Base-by-base conservation (phyloP, 371 early-diverging fungal species). In the Apophysomyces variabilis region DNA sequence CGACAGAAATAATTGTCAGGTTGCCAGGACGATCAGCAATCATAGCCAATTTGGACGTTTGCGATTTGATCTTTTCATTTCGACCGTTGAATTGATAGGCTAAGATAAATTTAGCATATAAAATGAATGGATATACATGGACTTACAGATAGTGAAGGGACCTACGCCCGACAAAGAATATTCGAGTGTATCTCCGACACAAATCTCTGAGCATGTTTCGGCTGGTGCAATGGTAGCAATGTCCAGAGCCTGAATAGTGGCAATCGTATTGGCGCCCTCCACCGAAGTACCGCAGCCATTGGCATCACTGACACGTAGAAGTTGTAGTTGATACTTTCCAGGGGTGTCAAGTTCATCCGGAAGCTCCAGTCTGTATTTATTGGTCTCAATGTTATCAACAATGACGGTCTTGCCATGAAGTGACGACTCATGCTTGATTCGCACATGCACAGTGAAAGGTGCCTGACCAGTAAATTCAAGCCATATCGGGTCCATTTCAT, bases 11-110 rank as follows among this genome's bases (percentile, higher is more conserved):
- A 64, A 85, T 79, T 0, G 85, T 83, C 38, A 85, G 58, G 62
- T 85, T 85, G 43, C 85, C 85, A 37, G 85, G 78, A 41, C 79
- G 80, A 61, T 85, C 85, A 16, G 85, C 85, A 57, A 82, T 57
- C 72, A 80, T 71, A 6, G 77, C 62, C 1, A 82, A 56, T 36
- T 63, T 69, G 11, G 80, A 71, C 0, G 76, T 67, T 21, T 50
- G 60, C 4, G 78, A 62, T 9, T 72, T 77, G 38, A 77, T 64
- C 44, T 70, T 74, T 64, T 77, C 77, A 5, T 38, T 65, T 35
- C 69, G 68, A 9, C 68, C 78, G 37, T 85, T 80, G 46, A 82
- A 85, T 38, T 66, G 61, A 47, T 83, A 83, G n/a, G 74, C 74
- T 70, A 71, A 45, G 39, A 46, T 38, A 57, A 13, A 26, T 26